Conservation (phyloP, 208 protist genomes). For the Trypanosoma lewisi region DNA sequence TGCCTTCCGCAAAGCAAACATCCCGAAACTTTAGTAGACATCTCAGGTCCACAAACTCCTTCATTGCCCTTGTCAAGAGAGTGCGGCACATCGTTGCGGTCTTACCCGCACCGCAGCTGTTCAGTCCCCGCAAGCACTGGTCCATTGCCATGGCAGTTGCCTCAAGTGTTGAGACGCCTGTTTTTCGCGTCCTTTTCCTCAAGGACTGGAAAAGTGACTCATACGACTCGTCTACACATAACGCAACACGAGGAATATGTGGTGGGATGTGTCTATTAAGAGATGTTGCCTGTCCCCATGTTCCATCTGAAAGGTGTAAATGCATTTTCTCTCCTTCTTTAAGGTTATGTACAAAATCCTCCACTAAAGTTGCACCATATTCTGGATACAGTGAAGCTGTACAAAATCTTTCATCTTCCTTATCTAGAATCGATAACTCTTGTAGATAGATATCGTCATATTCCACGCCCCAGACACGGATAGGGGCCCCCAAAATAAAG, state of each 20-base stretch:
- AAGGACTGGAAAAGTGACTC: slow-evolving; percentile 62
- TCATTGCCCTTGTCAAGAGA: slow-evolving; percentile 56
- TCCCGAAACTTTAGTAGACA: slow-evolving; percentile 68
- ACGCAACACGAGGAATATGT: slow-evolving; percentile 50
- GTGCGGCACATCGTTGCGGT: neutral
- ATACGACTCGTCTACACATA: slow-evolving; percentile 54
- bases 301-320: slow-evolving; percentile 71
- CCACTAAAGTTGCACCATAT: slow-evolving; percentile 21
- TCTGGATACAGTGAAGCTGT: slow-evolving; percentile 55
- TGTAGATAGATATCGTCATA: slow-evolving; percentile 56
- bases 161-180: slow-evolving; percentile 77
- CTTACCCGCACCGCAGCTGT: slow-evolving; percentile 26
- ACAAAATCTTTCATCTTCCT: slow-evolving; percentile 4
- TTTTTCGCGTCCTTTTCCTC: slow-evolving; percentile 68
- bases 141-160: slow-evolving; percentile 77
- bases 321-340: slow-evolving; percentile 30
- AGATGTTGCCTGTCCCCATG: slow-evolving; percentile 76
- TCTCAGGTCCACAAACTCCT: slow-evolving; percentile 70
- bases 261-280: slow-evolving; percentile 69
- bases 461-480: slow-evolving; percentile 72
- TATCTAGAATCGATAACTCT: slow-evolving; percentile 8
- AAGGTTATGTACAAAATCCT: slow-evolving; percentile 28
- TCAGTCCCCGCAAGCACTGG: slow-evolving; percentile 36
- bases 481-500: slow-evolving; percentile 58
- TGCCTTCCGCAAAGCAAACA: slow-evolving; percentile 38